A percentile compares a stretch with the other conserved stretches of the same genome.
These are phyloP conservation scores for Pichia nanzhaoensis DNA, from an alignment of 805 yeast genomes.

Conservation along the genomic window DNA sequence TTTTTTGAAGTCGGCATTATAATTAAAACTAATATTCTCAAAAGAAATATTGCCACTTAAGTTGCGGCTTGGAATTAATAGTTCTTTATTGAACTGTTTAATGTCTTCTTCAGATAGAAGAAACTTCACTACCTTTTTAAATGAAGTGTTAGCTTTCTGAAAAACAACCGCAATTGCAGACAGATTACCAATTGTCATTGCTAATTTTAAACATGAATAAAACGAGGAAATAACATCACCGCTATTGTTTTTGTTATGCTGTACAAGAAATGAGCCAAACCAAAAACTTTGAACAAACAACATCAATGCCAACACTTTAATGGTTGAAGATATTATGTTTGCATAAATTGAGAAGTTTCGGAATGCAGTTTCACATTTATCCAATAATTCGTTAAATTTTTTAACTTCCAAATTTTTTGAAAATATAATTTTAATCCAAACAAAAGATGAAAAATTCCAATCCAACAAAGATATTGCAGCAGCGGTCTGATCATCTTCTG, in stretches of 20 bases:
- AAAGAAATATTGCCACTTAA: constrained; percentile 48
- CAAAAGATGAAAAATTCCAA: constrained; percentile 61
- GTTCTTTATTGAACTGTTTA: background rate
- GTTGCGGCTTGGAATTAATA: constrained; percentile 20
- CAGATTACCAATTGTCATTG: constrained; percentile 49
- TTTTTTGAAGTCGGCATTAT: constrained; percentile 29
- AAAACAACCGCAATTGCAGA: constrained; percentile 53
- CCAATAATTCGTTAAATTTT: constrained; percentile 33
- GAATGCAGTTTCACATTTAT: constrained; percentile 33
- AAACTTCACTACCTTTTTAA: constrained; percentile 40
- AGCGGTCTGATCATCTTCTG: constrained; percentile 53
- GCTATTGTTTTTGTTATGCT: constrained; percentile 40
- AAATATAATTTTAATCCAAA: constrained; percentile 54
- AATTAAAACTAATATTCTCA: constrained; percentile 51
- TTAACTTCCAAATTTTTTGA: constrained; percentile 47
- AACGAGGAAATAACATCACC: constrained; percentile 77
- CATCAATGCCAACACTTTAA: constrained; percentile 52
- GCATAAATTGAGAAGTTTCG: constrained; percentile 40
- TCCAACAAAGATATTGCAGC: constrained; percentile 54
- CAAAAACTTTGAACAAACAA: constrained; percentile 91
- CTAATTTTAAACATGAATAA: constrained; percentile 70
- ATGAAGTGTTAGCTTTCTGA: constrained; percentile 70
- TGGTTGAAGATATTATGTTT: constrained; percentile 48
- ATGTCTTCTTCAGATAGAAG: constrained; percentile 19
- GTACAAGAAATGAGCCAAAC: constrained; percentile 73